phyloP scores from a whole-genome alignment of 2,329 filamentous ascomycete species.

The Calonectria ilicicola region DNA sequence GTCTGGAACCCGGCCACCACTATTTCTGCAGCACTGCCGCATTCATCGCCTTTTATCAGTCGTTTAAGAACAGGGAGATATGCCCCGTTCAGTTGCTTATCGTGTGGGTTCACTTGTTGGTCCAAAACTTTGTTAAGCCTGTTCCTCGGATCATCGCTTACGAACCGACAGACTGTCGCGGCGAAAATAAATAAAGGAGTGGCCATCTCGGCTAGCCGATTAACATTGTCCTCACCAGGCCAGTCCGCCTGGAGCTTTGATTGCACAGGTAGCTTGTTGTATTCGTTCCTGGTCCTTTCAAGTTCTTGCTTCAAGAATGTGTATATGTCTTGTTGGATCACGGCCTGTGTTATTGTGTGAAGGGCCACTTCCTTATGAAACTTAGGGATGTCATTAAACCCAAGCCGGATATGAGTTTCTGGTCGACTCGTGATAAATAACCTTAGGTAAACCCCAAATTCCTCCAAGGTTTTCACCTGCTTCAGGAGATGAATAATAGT shows the following conservation, averaged over 20 bases:
- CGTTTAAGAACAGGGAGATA: no score
- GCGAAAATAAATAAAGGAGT: conserved; percentile 51
- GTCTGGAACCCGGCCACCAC: no score
- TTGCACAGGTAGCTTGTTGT: conserved; percentile 28
- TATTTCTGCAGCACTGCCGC: no score
- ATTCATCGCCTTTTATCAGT: no score
- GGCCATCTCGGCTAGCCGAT: conserved; percentile 41
- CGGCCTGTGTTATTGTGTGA: conserved; percentile 46
- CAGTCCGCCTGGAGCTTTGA: no score
- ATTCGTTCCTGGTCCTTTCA: conserved; percentile 39
- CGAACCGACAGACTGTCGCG: no score
- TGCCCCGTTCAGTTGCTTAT: no score
- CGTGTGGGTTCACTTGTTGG: no score
- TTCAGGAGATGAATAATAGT: conserved; percentile 45
- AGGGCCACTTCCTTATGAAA: conserved; percentile 44
- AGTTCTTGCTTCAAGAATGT: conserved; percentile 48
- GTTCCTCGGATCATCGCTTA: no score
- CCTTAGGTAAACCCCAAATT: not conserved
- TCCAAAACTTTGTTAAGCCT: no score
- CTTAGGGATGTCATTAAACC: conserved; percentile 44
- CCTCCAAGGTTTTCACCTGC: conserved; percentile 10
- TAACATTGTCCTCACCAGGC: not conserved
- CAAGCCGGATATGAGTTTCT: conserved; percentile 49
- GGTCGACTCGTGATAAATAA: conserved; percentile 40
- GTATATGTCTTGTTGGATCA: conserved; percentile 52